phyloP scores from a whole-genome alignment of 306 rosid species.

The Prunus campanulata region DNA sequence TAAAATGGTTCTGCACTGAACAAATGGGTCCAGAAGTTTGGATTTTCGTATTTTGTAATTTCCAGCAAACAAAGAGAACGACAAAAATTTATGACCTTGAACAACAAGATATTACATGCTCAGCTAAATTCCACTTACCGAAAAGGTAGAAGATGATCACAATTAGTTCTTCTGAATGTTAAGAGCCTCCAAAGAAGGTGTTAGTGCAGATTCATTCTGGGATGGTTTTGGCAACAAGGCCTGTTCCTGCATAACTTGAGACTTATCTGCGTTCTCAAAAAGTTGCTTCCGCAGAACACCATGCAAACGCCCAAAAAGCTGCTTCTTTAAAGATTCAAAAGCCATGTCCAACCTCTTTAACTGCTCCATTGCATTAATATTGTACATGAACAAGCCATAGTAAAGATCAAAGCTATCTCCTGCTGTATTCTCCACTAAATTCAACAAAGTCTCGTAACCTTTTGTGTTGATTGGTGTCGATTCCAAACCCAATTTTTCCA shows the following conservation, averaged over 20 bases:
- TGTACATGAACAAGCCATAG: constrained; percentile 88
- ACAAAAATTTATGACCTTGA: too few species aligned
- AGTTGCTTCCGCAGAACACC: constrained; percentile 48
- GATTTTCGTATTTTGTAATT: too few species aligned
- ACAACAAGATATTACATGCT: too few species aligned
- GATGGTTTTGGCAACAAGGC: constrained; percentile 34
- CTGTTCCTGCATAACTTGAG: constrained; percentile 27
- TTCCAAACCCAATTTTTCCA: constrained; percentile 62
- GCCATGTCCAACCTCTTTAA: constrained; percentile 61
- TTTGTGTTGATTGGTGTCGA: constrained; percentile 75
- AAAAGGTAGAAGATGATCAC: not conserved
- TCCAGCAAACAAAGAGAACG: too few species aligned
- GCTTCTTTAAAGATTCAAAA: constrained; percentile 70
- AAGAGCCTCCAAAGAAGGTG: constrained; percentile 30
- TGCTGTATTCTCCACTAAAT: constrained; percentile 74
- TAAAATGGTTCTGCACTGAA: too few species aligned
- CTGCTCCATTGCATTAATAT: constrained; percentile 78
- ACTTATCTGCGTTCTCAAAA: constrained; percentile 44
- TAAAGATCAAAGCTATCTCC: constrained; percentile 91
- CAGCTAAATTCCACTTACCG: too few species aligned
- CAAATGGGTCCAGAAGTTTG: too few species aligned
- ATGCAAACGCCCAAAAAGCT: constrained; percentile 70
- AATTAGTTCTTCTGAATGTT: constrained; percentile 28
- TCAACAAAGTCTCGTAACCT: constrained; percentile 79
- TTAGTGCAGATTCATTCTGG: constrained; percentile 22